Evolutionary conservation across 2,329 filamentous ascomycete genomes (phyloP).

Genomic region (Cordyceps javanica): DNA sequence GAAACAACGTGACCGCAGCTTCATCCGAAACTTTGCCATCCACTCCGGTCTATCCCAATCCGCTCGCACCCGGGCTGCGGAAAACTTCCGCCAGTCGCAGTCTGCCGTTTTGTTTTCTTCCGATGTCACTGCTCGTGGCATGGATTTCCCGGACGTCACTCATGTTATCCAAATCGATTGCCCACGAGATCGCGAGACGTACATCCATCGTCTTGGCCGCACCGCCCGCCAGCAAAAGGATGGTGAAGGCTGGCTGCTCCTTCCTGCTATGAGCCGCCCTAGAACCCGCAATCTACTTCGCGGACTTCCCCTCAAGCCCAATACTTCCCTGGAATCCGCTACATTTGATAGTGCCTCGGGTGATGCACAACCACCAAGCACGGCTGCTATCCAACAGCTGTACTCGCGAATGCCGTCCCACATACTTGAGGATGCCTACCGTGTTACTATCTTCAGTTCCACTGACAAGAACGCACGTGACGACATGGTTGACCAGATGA

Average conservation of each 20-base stretch:
- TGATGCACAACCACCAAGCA: background rate
- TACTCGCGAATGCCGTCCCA: constrained; percentile 33
- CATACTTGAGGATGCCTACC: constrained; percentile 41
- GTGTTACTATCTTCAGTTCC: constrained; percentile 47
- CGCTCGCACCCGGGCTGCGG: constrained; percentile 62
- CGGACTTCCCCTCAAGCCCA: constrained; percentile 54
- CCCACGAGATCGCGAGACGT: constrained; percentile 60
- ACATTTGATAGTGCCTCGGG: constrained; percentile 23
- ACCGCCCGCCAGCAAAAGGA: constrained; percentile 70
- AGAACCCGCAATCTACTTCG: constrained; percentile 45
- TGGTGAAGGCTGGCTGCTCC: constrained; percentile 64
- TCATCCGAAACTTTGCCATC: constrained; percentile 48
- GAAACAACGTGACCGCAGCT: constrained; percentile 32
- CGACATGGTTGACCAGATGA: constrained; percentile 42
- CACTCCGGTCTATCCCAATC: constrained; percentile 72
- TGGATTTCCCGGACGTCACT: constrained; percentile 78
- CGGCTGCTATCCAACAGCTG: constrained; percentile 20
- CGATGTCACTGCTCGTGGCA: constrained; percentile 74
- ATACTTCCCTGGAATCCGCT: constrained; percentile 45
- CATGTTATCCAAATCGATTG: constrained; percentile 69
- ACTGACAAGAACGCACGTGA: constrained; percentile 35
- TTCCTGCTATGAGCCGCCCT: constrained; percentile 48
- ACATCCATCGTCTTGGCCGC: constrained; percentile 71
- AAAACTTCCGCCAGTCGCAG: constrained; percentile 60
- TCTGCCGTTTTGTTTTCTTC: constrained; percentile 68